phyloP scores from a whole-genome alignment of 2,329 filamentous ascomycete species.

The Alternaria brassicae region DNA sequence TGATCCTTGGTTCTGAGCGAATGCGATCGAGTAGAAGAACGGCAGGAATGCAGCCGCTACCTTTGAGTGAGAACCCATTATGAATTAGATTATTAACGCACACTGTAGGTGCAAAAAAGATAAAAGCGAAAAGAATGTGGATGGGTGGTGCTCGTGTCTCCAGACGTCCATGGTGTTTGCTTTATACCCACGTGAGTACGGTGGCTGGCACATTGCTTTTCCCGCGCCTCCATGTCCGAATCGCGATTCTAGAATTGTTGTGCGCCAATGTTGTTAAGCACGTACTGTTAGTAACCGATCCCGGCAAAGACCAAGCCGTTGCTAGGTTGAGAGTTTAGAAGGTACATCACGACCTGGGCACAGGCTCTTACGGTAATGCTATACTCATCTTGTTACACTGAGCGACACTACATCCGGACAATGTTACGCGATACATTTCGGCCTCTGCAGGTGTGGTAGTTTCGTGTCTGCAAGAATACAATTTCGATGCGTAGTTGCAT shows the following conservation, averaged over 20 bases:
- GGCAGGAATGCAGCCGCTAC: neutral
- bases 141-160: neutral
- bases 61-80: conserved; percentile 2
- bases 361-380: neutral
- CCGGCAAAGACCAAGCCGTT: neutral
- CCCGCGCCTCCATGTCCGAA: neutral
- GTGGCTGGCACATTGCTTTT: neutral
- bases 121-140: neutral
- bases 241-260: neutral
- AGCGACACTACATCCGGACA: neutral
- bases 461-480: neutral
- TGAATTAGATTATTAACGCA: neutral
- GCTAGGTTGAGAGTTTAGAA: neutral
- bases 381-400: neutral
- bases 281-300: neutral
- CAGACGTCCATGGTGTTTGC: neutral
- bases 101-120: neutral
- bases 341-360: neutral
- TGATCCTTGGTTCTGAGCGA: conserved; percentile 18
- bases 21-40: neutral
- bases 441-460: neutral
- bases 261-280: conserved; percentile 1
- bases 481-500: neutral
- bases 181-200: neutral
- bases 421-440: neutral